Conservation (phyloP, 257 asterid genomes). For the Plantago major region DNA sequence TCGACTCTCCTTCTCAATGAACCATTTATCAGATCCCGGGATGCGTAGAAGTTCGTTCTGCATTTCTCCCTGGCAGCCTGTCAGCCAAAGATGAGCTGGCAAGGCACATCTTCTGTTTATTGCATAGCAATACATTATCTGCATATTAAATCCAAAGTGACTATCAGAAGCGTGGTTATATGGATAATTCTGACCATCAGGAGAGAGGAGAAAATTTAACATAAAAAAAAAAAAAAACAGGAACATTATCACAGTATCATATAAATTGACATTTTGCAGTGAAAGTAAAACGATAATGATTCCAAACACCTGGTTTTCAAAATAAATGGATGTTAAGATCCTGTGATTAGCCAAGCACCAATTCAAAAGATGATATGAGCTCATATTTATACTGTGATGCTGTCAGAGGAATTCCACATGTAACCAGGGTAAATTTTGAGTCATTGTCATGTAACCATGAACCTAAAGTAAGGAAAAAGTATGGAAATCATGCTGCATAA, state of each 20-base stretch:
- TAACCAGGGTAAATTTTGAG: not conserved
- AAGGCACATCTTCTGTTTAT: constrained; percentile 61
- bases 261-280: too few species aligned
- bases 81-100: constrained; percentile 92
- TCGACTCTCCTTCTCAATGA: constrained; percentile 69
- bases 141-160: constrained; percentile 20
- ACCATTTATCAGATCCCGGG: constrained; percentile 90
- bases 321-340: too few species aligned
- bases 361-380: too few species aligned
- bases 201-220: not conserved
- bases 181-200: not conserved
- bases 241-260: too few species aligned
- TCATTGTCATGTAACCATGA: too few species aligned
- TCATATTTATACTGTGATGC: too few species aligned
- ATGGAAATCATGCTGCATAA: too few species aligned
- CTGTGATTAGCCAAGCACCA: too few species aligned
- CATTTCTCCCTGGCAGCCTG: constrained; percentile 89
- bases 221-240: not conserved
- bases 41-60: constrained; percentile 56
- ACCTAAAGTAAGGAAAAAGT: too few species aligned
- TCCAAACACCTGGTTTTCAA: too few species aligned
- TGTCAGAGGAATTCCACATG: not conserved
- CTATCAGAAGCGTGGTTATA: not conserved
- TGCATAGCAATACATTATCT: constrained; percentile 94
- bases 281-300: too few species aligned